A percentile compares a stretch with the other conserved stretches of the same genome.
Evolutionary conservation across 1,139 yeast genomes (phyloP).

Genomic region (Yamadazyma pseudoaaseri): DNA sequence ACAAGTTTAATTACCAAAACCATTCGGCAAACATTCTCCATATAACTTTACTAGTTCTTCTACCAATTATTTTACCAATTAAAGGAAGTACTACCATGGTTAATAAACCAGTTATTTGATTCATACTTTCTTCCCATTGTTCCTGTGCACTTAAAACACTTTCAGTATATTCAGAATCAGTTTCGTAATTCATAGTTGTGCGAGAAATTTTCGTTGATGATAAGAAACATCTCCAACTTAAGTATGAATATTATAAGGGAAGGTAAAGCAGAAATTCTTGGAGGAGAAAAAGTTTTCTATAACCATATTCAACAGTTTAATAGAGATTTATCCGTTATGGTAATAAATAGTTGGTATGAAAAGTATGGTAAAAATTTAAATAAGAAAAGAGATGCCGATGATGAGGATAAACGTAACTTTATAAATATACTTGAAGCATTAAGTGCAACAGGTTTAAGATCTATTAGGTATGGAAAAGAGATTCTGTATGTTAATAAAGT

Average conservation of each 20-base stretch:
- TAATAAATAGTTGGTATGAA: slow-evolving; percentile 83
- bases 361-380: slow-evolving; percentile 34
- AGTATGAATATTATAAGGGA: slow-evolving; percentile 52
- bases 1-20: slow-evolving; percentile 19
- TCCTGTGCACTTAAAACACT: slow-evolving; percentile 50
- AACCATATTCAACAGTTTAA: slow-evolving; percentile 97
- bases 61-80: slow-evolving; percentile 69
- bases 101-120: slow-evolving; percentile 57
- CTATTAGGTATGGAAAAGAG: slow-evolving; percentile 90
- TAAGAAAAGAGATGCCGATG: slow-evolving; percentile 18
- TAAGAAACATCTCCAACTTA: slow-evolving; percentile 1
- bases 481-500: slow-evolving; percentile 69
- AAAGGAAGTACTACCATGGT: slow-evolving; percentile 64
- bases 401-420: slow-evolving; percentile 20
- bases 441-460: slow-evolving; percentile 93
- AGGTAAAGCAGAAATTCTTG: slow-evolving; percentile 77
- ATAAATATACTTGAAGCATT: slow-evolving; percentile 82
- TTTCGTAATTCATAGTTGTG: slow-evolving; percentile 6
- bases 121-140: slow-evolving; percentile 78
- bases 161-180: slow-evolving; percentile 15
- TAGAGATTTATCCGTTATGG: slow-evolving; percentile 83
- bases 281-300: slow-evolving; percentile 77
- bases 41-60: slow-evolving; percentile 51
- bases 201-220: slow-evolving; percentile 3
- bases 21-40: slow-evolving; percentile 35